A percentile compares a stretch with the other conserved stretches of the same genome.
phyloP scores from a whole-genome alignment of 225 moss, liverwort and hornwort genomes.

The Anthoceros angustus region DNA sequence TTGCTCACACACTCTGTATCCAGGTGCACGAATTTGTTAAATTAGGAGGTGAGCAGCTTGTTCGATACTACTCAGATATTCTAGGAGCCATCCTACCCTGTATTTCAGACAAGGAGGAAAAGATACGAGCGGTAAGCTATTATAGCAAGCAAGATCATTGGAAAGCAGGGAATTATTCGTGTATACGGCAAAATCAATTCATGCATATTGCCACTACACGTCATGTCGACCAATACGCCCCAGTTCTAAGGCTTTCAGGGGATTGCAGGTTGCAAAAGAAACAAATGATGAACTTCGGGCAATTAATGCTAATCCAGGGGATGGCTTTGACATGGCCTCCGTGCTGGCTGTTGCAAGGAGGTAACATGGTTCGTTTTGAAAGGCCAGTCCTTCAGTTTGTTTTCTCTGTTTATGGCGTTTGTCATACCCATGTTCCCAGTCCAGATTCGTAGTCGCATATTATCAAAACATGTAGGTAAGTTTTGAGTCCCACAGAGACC shows the following conservation, averaged over 20 bases:
- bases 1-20: neutral
- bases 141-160: conserved; percentile 3
- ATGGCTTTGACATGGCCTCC: conserved; percentile 66
- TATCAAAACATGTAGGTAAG: neutral
- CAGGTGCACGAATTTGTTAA: conserved; percentile 96
- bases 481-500: neutral
- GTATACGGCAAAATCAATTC: neutral
- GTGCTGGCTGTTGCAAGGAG: conserved; percentile 80
- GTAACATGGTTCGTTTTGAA: conserved; percentile 15
- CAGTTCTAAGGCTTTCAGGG: conserved; percentile 5
- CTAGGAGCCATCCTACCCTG: conserved; percentile 80
- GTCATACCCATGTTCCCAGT: neutral
- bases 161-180: neutral
- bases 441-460: neutral
- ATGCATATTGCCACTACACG: neutral
- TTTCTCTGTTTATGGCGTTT: neutral
- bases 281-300: conserved; percentile 79
- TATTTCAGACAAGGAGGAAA: conserved; percentile 91
- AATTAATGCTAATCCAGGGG: conserved; percentile 59
- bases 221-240: conserved; percentile 10
- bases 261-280: conserved; percentile 71
- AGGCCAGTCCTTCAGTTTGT: neutral
- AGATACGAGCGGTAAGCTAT: conserved; percentile 71
- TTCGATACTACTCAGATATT: conserved; percentile 70
- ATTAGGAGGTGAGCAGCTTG: conserved; percentile 85